Evolutionary conservation across 1,284 basidiomycete species (phyloP).

Genomic region (Fomes fomentarius): DNA sequence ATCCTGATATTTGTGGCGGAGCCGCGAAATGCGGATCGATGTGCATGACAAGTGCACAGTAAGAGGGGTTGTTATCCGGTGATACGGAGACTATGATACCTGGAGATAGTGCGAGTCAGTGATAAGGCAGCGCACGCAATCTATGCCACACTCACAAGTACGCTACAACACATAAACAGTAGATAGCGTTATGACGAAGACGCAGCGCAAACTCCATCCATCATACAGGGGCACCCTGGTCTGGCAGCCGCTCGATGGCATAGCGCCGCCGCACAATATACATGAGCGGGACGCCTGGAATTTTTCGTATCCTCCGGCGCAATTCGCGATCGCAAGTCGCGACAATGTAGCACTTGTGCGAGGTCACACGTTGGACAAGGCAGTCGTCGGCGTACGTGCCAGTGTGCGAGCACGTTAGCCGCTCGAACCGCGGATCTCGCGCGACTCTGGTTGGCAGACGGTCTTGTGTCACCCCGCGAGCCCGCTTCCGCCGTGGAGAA

Average conservation of each 20-base stretch:
- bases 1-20: too few species aligned
- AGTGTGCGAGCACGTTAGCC: slow-evolving; percentile 88
- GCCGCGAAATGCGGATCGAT: not conserved
- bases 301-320: slow-evolving; percentile 88
- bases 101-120: not conserved
- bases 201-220: not conserved
- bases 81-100: slow-evolving; percentile 16
- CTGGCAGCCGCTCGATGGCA: slow-evolving; percentile 91
- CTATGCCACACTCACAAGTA: slow-evolving; percentile 16
- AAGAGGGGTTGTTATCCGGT: slow-evolving; percentile 1
- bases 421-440: slow-evolving; percentile 95
- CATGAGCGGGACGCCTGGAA: slow-evolving; percentile 95
- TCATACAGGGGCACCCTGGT: slow-evolving; percentile 77
- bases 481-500: not conserved
- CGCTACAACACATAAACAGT: slow-evolving; percentile 9
- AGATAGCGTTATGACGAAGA: not conserved
- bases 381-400: slow-evolving; percentile 99
- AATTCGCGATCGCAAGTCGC: slow-evolving; percentile 98
- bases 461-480: slow-evolving; percentile 18
- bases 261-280: slow-evolving; percentile 91
- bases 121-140: not conserved
- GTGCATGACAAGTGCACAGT: not conserved
- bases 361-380: slow-evolving; percentile 91
- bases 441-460: slow-evolving; percentile 69
- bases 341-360: slow-evolving; percentile 97